Conservation (phyloP, 768 basidiomycete genomes). For the Cystofilobasidium ferigula region DNA sequence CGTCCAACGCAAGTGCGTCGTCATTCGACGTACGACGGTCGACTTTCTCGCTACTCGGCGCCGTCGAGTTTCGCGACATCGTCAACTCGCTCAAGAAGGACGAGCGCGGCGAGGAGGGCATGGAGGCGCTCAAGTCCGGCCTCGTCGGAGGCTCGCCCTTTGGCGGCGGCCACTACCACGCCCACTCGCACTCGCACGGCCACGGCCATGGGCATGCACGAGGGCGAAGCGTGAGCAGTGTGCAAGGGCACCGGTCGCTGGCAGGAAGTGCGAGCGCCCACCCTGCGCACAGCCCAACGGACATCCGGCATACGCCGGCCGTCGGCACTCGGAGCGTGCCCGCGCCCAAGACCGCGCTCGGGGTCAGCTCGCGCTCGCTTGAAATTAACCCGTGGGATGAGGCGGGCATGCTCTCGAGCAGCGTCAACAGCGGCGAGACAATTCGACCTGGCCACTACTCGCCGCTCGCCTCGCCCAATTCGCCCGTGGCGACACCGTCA, state of each 20-base stretch:
- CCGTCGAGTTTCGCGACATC: constrained; percentile 88
- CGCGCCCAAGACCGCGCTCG: neutral
- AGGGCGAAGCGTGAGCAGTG: neutral
- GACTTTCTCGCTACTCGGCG: constrained; percentile 67
- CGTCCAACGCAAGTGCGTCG: neutral
- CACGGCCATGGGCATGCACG: neutral
- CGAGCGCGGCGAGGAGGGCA: constrained; percentile 44
- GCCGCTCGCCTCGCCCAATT: neutral
- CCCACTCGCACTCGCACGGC: constrained; percentile 28
- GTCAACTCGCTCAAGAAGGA: constrained; percentile 67
- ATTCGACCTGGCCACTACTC: neutral
- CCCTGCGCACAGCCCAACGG: no score
- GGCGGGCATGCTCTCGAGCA: neutral
- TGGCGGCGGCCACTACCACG: constrained; percentile 62
- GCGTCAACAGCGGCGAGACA: neutral
- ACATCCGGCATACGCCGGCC: no score
- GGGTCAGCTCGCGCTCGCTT: neutral
- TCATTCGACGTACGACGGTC: constrained; percentile 29
- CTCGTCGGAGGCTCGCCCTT: constrained; percentile 48
- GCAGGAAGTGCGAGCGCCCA: no score
- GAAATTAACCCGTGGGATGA: neutral
- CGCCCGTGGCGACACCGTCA: neutral
- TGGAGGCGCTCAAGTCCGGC: constrained; percentile 56
- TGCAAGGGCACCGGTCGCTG: no score
- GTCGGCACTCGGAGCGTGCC: neutral